phyloP scores from a whole-genome alignment of 768 basidiomycete genomes.

The Phlegmacium glaucopus region DNA sequence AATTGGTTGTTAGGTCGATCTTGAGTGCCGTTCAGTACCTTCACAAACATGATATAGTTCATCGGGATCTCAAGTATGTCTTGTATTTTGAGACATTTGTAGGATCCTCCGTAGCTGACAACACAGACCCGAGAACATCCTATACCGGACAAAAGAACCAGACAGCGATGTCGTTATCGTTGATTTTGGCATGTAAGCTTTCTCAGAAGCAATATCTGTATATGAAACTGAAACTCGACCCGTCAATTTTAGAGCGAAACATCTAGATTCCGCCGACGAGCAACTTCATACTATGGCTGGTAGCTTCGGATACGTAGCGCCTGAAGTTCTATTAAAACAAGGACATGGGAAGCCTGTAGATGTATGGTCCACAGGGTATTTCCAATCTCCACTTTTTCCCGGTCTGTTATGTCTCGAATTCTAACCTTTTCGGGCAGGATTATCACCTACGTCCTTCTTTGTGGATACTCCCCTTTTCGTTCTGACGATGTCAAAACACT shows the following conservation, averaged over 20 bases:
- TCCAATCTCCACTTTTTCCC: constrained; percentile 4
- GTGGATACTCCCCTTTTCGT: constrained; percentile 94
- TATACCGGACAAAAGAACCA: constrained; percentile 75
- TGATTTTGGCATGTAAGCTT: constrained; percentile 91
- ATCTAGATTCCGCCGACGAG: constrained; percentile 68
- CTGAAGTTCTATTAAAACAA: constrained; percentile 76
- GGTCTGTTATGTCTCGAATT: constrained; percentile 3
- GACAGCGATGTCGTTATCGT: constrained; percentile 91
- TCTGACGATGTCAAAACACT: constrained; percentile 75
- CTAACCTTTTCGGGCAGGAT: constrained; percentile 47
- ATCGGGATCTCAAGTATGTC: constrained; percentile 88
- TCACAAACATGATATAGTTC: constrained; percentile 91
- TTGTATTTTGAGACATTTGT: background rate
- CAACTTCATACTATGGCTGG: constrained; percentile 72
- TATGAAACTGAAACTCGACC: background rate
- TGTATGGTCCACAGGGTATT: constrained; percentile 89
- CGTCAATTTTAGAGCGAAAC: constrained; percentile 63
- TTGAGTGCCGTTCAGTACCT: constrained; percentile 86
- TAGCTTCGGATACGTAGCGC: constrained; percentile 88
- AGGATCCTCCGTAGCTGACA: background rate
- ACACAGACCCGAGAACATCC: constrained; percentile 88
- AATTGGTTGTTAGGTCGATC: constrained; percentile 53
- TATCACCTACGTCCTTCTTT: constrained; percentile 92
- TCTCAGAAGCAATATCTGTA: background rate
- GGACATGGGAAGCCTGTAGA: constrained; percentile 94